Evolutionary conservation across 2,329 filamentous ascomycete genomes (phyloP).

Genomic region (Colletotrichum tamarilloi): DNA sequence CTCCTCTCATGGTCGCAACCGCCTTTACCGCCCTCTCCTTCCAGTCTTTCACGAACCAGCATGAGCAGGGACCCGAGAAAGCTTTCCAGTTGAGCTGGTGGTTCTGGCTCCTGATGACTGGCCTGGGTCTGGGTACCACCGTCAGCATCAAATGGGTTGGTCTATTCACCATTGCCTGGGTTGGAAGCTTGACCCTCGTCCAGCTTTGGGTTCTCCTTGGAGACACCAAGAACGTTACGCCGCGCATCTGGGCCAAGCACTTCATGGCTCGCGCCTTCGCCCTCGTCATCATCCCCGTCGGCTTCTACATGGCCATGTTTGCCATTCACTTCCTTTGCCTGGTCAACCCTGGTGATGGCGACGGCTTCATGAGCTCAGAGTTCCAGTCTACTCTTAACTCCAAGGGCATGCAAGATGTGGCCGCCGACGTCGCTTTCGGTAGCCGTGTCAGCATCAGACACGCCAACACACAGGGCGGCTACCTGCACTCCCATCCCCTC

Average conservation of each 20-base stretch:
- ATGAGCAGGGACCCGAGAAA: conserved; percentile 89
- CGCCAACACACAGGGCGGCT: conserved; percentile 97
- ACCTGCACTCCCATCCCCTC: conserved; percentile 94
- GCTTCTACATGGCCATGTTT: conserved; percentile 97
- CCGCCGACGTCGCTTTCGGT: conserved; percentile 90
- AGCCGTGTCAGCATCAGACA: conserved; percentile 89
- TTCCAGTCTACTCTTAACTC: conserved; percentile 98
- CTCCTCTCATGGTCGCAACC: conserved; percentile 92
- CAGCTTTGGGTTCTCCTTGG: conserved; percentile 97
- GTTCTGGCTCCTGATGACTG: conserved; percentile 94
- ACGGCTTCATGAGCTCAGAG: conserved; percentile 99
- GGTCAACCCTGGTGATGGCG: conserved; percentile 93
- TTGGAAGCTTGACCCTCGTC: conserved; percentile 87
- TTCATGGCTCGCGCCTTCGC: conserved; percentile 92
- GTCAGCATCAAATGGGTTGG: conserved; percentile 99
- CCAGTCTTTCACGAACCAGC: conserved; percentile 94
- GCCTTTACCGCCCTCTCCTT: conserved; percentile 92
- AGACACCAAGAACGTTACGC: conserved; percentile 85
- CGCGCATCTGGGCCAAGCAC: conserved; percentile 92
- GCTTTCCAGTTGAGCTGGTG: conserved; percentile 94
- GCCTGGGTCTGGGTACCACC: conserved; percentile 88
- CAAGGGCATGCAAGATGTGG: conserved; percentile 95
- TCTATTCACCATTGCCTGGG: conserved; percentile 98
- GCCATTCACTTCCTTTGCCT: conserved; percentile 95
- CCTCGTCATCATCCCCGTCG: conserved; percentile 86